Base-by-base conservation (phyloP, 108 stramenopile genomes). In the Skeletonema potamos region DNA sequence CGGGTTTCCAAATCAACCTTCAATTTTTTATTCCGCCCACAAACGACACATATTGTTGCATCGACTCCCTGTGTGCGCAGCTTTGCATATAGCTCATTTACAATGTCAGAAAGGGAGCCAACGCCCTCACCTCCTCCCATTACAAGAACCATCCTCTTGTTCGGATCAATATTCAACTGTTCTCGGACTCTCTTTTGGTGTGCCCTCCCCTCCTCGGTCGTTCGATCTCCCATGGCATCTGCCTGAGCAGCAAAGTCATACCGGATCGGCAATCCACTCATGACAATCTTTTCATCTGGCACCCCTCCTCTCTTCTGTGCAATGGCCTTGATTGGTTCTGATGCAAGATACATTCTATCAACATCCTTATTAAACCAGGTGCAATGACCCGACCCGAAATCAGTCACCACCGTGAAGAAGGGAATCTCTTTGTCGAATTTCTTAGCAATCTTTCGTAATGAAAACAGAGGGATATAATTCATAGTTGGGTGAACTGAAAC, bases 101-200 rank as follows among this genome's bases (percentile, higher is more conserved):
- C 95, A 76, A 97, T 95, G 24, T 86, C 79, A 2, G 81, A 77
- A 37, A 97, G 74, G 0, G 84, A 82, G 0, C 96, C 98, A 1
- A 96, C 93, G 6, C 96, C 98, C 76, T 97, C 98, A 24, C 97
- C 98, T 8, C 98, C 98, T 9, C 98, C 97, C 91, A 97, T 95
- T 46, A 98, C 87, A 27, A 97, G 68, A 13, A 96, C 84, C 82
- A 93, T 79, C 64, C 86, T 86, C 39, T 84, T 87, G 13, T 76
- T 70, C 0, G 68, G 46, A 15, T 84, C 77, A 26, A 97, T 70
- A 6, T 85, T 85, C 11, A 97, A 84, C 64, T 76, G 54, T 28
- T 71, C 62, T 55, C 82, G 63, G 12, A 84, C 76, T 7, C 56
- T 55, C 22, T 22, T 27, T 56, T 87, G 87, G 37, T 90, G 87